Conservation (phyloP, 805 yeast genomes). For the Saccharomyces paradoxus region DNA sequence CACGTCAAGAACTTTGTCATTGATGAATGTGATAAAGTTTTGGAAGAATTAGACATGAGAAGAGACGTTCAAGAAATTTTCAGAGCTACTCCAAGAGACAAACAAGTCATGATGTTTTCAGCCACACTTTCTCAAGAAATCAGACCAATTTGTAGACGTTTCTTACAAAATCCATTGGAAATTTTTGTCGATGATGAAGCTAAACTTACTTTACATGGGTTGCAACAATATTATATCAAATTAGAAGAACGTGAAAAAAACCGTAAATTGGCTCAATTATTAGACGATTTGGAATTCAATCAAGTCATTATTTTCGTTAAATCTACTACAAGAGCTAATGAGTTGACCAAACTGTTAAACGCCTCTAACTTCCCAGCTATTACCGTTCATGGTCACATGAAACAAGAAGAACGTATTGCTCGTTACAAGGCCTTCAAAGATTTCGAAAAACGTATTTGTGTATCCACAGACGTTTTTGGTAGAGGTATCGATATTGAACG, state of each 20-base stretch:
- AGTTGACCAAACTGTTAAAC: slow-evolving; percentile 77
- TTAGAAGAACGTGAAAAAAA: slow-evolving; percentile 87
- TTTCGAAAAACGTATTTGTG: slow-evolving; percentile 97
- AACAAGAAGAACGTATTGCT: slow-evolving; percentile 96
- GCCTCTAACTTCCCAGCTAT: slow-evolving; percentile 95
- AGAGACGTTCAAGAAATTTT: slow-evolving; percentile 97
- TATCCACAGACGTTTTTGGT: slow-evolving; percentile 95
- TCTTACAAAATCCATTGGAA: slow-evolving; percentile 96
- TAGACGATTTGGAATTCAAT: slow-evolving; percentile 92
- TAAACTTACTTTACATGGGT: slow-evolving; percentile 93
- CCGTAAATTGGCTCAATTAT: slow-evolving; percentile 81
- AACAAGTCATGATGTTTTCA: slow-evolving; percentile 98
- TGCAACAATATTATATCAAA: slow-evolving; percentile 92
- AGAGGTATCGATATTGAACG: slow-evolving; percentile 99
- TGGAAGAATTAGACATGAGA: slow-evolving; percentile 90
- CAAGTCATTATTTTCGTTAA: slow-evolving; percentile 95
- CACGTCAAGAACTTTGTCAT: slow-evolving; percentile 90
- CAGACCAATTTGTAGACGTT: slow-evolving; percentile 93
- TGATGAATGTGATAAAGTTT: slow-evolving; percentile 97
- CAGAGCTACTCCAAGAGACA: slow-evolving; percentile 95
- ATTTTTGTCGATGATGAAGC: slow-evolving; percentile 96
- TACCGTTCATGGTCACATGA: slow-evolving; percentile 90
- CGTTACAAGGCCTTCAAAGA: slow-evolving; percentile 94
- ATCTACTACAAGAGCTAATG: slow-evolving; percentile 85
- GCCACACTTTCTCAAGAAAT: slow-evolving; percentile 92